A percentile compares a stretch with the other conserved stretches of the same genome.
Conservation (phyloP, 768 basidiomycete genomes). For the Collybia nuda region DNA sequence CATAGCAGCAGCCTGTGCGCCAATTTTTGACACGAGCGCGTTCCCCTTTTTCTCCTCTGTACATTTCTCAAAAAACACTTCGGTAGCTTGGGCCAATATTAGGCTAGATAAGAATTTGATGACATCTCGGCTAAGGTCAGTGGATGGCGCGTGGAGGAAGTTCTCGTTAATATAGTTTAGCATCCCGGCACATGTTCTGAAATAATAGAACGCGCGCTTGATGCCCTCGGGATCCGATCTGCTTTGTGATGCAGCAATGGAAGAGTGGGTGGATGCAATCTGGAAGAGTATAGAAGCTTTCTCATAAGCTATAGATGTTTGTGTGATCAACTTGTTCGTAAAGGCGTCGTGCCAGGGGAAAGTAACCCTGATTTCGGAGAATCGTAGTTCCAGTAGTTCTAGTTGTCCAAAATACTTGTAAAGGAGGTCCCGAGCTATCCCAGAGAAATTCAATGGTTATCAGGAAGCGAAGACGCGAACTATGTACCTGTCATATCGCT, state of each 20-base stretch:
- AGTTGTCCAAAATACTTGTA: slow-evolving; percentile 99
- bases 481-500: slow-evolving; percentile 88
- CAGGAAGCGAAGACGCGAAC: neutral
- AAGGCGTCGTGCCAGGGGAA: slow-evolving; percentile 99
- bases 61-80: slow-evolving; percentile 95
- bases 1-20: slow-evolving; percentile 76
- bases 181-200: slow-evolving; percentile 91
- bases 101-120: slow-evolving; percentile 89
- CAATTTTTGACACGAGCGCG: slow-evolving; percentile 80
- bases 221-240: slow-evolving; percentile 88
- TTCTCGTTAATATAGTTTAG: slow-evolving; percentile 99
- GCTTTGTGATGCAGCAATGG: slow-evolving; percentile 84
- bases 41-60: slow-evolving; percentile 88
- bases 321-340: slow-evolving; percentile 88
- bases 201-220: slow-evolving; percentile 92
- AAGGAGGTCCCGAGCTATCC: slow-evolving; percentile 80
- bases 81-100: slow-evolving; percentile 91
- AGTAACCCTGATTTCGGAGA: slow-evolving; percentile 93
- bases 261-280: slow-evolving; percentile 90
- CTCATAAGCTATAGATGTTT: slow-evolving; percentile 96
- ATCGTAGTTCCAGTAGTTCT: slow-evolving; percentile 93
- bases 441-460: slow-evolving; percentile 1
- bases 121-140: slow-evolving; percentile 91
- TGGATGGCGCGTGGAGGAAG: slow-evolving; percentile 96
- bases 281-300: slow-evolving; percentile 98